These are phyloP conservation scores for Podila verticillata DNA, from an alignment of 192 early-diverging fungal genomes.

Conservation along the genomic window DNA sequence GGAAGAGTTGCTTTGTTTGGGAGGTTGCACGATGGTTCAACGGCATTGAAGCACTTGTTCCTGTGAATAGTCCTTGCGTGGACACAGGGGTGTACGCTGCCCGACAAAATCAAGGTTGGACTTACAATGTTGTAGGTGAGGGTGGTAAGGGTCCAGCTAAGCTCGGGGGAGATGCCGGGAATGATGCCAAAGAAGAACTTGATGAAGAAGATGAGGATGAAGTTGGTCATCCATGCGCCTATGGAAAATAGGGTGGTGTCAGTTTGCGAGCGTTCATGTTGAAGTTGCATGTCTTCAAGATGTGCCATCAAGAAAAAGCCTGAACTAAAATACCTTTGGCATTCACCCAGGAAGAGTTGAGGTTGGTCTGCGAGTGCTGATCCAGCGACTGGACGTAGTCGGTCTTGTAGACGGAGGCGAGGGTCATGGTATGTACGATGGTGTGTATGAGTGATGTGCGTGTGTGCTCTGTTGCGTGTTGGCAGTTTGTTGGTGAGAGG, in stretches of 20 bases:
- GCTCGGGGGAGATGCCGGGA: slow-evolving; percentile 90
- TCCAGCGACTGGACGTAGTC: slow-evolving; percentile 58
- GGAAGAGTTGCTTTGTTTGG: no score
- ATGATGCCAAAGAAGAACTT: slow-evolving; percentile 84
- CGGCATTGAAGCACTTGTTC: no score
- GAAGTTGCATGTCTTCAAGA: neutral
- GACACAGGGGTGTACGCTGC: no score
- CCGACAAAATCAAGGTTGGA: slow-evolving; percentile 1
- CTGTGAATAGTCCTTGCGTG: no score
- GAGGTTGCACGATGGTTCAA: no score
- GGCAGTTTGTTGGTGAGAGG: neutral
- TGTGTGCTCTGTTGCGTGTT: neutral
- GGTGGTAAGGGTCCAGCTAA: slow-evolving; percentile 97
- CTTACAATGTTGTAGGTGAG: slow-evolving; percentile 88
- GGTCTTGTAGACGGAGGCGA: slow-evolving; percentile 48
- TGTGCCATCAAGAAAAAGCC: neutral
- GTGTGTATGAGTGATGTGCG: neutral
- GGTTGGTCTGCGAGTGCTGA: slow-evolving; percentile 67
- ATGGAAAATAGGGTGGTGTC: neutral
- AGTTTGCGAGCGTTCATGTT: neutral
- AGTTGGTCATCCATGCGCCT: slow-evolving; percentile 94
- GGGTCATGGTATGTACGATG: slow-evolving; percentile 27
- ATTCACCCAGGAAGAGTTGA: slow-evolving; percentile 71
- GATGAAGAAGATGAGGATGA: slow-evolving; percentile 83
- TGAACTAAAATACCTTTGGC: slow-evolving; percentile 57